Evolutionary conservation across 768 basidiomycete genomes (phyloP).

Genomic region (Macrolepiota fuliginosa): DNA sequence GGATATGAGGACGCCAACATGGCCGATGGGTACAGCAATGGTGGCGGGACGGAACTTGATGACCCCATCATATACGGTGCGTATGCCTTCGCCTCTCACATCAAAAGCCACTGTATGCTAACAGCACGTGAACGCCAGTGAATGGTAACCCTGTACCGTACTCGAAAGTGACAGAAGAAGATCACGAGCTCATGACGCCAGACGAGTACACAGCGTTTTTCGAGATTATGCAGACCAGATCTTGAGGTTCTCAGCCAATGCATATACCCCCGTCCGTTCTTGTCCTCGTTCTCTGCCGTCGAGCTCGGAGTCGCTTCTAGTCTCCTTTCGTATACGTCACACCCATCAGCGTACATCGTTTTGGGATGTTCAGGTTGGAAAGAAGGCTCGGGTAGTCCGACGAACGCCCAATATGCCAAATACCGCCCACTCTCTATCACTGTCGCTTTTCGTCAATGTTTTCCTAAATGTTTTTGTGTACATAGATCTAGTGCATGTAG

Average conservation of each 20-base stretch:
- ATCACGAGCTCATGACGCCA: conserved; percentile 89
- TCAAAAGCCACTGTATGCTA: not conserved
- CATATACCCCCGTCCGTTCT: not conserved
- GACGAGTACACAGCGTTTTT: conserved; percentile 89
- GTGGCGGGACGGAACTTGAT: conserved; percentile 27
- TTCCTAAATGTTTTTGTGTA: not conserved
- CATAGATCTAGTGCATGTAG: conserved; percentile 7
- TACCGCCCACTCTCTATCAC: not conserved
- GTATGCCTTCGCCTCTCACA: conserved; percentile 20
- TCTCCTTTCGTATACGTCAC: not conserved
- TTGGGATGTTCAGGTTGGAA: no score
- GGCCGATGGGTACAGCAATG: conserved; percentile 21
- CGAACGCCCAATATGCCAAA: no score
- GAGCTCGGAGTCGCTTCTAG: not conserved
- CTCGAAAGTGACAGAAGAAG: conserved; percentile 85
- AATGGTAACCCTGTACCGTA: conserved; percentile 72
- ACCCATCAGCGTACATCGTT: no score
- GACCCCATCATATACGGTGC: conserved; percentile 71
- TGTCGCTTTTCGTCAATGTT: not conserved
- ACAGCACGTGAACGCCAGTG: conserved; percentile 40
- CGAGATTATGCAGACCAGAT: conserved; percentile 44
- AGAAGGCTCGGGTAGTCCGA: no score
- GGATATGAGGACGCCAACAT: conserved; percentile 20
- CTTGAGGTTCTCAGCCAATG: not conserved
- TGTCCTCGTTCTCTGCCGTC: not conserved